Conservation (phyloP, 2,329 filamentous ascomycete species). For the Albifimbria verrucaria region DNA sequence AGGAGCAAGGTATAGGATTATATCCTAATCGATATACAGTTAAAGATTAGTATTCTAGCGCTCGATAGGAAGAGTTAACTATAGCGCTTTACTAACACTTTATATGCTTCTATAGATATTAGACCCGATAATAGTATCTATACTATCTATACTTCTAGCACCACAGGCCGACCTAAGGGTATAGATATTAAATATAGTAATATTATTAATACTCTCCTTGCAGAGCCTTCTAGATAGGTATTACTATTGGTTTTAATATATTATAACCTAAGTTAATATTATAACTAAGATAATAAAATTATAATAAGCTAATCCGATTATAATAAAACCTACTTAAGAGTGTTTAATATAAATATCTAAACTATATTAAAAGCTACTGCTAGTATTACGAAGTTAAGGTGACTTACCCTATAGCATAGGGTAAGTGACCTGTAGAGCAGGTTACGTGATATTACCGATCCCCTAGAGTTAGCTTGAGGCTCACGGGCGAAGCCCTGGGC, state of each 20-base stretch:
- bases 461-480: no score
- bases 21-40: neutral
- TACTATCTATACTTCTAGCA: conserved; percentile 14
- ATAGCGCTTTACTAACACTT: neutral
- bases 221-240: conserved; percentile 41
- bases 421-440: no score
- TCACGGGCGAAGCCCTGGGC: no score
- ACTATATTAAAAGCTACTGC: no score
- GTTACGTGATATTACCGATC: no score
- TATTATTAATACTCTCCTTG: conserved; percentile 8
- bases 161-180: conserved; percentile 11
- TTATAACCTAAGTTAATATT: no score
- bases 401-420: no score
- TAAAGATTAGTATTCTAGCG: neutral
- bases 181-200: conserved; percentile 10
- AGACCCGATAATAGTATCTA: conserved; percentile 7
- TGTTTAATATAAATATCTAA: no score
- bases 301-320: no score
- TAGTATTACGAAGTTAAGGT: no score
- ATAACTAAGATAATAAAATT: no score
- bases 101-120: neutral
- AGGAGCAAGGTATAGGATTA: neutral
- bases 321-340: no score
- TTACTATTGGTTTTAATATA: conserved; percentile 39
- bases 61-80: neutral